Conservation (phyloP, 495 filamentous ascomycete species). For the Filosporella fistucella region DNA sequence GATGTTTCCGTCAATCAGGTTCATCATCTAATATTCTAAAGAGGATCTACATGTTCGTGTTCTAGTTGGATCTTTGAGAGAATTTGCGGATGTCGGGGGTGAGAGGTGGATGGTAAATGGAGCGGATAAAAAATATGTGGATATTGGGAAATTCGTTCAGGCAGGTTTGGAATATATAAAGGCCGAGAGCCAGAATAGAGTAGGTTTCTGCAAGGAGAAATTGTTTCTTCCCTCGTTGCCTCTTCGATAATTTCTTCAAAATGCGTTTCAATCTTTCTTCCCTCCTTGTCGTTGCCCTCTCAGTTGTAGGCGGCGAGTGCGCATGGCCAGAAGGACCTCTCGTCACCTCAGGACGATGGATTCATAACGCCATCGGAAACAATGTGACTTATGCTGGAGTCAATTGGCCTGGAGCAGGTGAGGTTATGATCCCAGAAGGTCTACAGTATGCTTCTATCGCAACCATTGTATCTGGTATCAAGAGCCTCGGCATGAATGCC, state of each 20-base stretch:
- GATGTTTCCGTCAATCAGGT: no score
- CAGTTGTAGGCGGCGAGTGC: background rate
- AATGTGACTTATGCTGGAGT: slow-evolving; percentile 36
- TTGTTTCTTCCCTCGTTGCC: background rate
- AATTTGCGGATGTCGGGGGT: no score
- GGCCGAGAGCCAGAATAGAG: no score
- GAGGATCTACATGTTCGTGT: no score
- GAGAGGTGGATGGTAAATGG: no score
- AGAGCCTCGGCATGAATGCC: slow-evolving; percentile 34
- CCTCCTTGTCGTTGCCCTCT: background rate
- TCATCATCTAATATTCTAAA: no score
- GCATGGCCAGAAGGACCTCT: slow-evolving; percentile 11
- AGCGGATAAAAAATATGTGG: no score
- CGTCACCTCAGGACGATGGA: slow-evolving; percentile 29
- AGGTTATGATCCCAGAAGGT: slow-evolving; percentile 42
- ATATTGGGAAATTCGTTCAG: no score
- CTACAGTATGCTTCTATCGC: slow-evolving; percentile 35
- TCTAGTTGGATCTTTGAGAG: no score
- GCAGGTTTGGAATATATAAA: no score
- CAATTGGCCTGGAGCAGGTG: slow-evolving; percentile 41
- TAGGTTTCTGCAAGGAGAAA: no score
- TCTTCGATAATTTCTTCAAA: background rate
- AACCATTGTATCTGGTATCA: slow-evolving; percentile 33
- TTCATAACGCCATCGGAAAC: slow-evolving; percentile 29
- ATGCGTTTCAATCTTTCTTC: slow-evolving; percentile 1